These are phyloP conservation scores for Flaveria sonorensis DNA, from an alignment of 129 eudicot species.

Conservation along the genomic window DNA sequence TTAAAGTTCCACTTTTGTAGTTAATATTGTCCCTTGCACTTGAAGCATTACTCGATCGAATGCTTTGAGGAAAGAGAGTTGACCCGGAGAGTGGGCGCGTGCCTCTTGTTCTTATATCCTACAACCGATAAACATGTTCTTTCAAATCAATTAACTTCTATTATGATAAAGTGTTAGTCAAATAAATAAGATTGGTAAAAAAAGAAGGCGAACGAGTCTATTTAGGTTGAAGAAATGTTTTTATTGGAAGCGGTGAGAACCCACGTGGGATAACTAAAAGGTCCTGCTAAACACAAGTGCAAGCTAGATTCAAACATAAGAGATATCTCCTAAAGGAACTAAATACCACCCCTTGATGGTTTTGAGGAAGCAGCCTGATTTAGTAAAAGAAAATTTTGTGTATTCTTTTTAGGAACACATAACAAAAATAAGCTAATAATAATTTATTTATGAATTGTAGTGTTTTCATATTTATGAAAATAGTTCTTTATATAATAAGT, in stretches of 20 bases:
- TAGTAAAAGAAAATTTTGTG: no score
- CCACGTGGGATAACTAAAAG: not conserved
- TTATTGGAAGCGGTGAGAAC: no score
- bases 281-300: not conserved
- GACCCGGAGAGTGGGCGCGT: conserved; percentile 69
- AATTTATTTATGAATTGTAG: not conserved
- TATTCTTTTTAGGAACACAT: no score
- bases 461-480: no score
- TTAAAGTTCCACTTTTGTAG: conserved; percentile 47
- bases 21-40: conserved; percentile 39
- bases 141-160: not conserved
- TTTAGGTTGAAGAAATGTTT: no score
- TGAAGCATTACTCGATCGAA: conserved; percentile 50
- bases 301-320: not conserved
- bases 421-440: no score
- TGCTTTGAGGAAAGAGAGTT: conserved; percentile 82
- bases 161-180: not conserved
- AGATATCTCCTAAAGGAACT: not conserved
- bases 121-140: not conserved
- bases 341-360: not conserved
- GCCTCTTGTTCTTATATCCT: conserved; percentile 80
- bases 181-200: not conserved
- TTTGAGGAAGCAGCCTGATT: no score
- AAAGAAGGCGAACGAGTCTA: not conserved
- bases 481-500: not conserved